These are phyloP conservation scores for Acacia concinna DNA, from an alignment of 331 rosid species.

Conservation along the genomic window DNA sequence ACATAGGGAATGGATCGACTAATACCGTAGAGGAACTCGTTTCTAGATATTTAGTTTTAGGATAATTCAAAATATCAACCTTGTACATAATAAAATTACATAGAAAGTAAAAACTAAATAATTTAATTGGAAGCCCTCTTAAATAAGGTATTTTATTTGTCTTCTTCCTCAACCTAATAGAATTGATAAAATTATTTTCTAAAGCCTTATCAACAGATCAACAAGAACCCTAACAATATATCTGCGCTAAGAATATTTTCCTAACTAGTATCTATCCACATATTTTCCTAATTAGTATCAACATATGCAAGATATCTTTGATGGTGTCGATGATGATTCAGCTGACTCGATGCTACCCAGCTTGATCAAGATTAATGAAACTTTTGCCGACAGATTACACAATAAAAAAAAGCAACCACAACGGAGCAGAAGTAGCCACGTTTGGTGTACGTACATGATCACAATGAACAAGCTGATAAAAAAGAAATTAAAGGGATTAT, in stretches of 20 bases:
- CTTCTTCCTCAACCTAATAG: too few relatives aligned
- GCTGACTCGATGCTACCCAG: neutral
- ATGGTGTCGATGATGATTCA: neutral
- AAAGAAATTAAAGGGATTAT: neutral
- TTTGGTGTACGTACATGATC: too few relatives aligned
- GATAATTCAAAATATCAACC: too few relatives aligned
- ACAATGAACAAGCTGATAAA: neutral
- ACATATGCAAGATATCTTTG: neutral
- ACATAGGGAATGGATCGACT: too few relatives aligned
- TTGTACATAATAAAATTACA: too few relatives aligned
- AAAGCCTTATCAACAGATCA: too few relatives aligned
- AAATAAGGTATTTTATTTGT: too few relatives aligned
- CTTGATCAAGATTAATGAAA: neutral
- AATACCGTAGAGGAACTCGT: too few relatives aligned
- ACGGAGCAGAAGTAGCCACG: conserved; percentile 1
- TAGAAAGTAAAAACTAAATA: too few relatives aligned
- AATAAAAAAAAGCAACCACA: neutral
- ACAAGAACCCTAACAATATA: neutral
- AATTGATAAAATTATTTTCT: too few relatives aligned
- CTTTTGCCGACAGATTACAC: conserved; percentile 9
- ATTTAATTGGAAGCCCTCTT: too few relatives aligned
- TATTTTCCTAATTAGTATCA: neutral
- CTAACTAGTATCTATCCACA: neutral
- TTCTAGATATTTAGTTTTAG: too few relatives aligned
- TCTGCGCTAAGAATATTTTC: neutral